Percentiles rank a stretch among this genome's conserved stretches.
Evolutionary conservation across 139 green algal species (phyloP).

Genomic region (Tetratostichococcus sp.): DNA sequence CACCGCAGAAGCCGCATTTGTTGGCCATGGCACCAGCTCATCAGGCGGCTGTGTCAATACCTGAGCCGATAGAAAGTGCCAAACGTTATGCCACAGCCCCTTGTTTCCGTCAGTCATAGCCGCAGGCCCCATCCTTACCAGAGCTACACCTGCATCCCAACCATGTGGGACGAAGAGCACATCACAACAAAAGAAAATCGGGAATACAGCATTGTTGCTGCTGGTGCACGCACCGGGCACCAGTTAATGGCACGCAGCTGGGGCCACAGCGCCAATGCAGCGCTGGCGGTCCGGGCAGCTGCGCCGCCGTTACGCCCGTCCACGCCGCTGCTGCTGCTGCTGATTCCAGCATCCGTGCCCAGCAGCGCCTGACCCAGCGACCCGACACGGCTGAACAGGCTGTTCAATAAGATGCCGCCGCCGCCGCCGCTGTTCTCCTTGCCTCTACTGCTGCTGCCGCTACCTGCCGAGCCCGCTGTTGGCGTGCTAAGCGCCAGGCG

Average conservation of each 20-base stretch:
- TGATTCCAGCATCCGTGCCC: not conserved
- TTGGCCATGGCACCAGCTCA: not conserved
- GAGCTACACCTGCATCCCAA: too few species aligned
- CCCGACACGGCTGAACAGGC: constrained; percentile 19
- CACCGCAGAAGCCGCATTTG: not conserved
- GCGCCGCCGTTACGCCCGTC: not conserved
- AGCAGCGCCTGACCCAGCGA: constrained; percentile 6
- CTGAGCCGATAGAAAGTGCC: not conserved
- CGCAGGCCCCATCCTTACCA: too few species aligned
- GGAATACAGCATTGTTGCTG: too few species aligned
- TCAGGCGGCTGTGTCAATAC: not conserved
- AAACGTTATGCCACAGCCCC: too few species aligned
- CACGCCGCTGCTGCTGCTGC: not conserved
- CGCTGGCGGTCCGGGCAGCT: not conserved
- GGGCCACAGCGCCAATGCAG: constrained; percentile 33
- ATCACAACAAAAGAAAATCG: too few species aligned
- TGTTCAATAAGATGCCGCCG: not conserved
- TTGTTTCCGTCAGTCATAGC: too few species aligned
- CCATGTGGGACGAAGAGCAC: too few species aligned
- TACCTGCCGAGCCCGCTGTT: too few species aligned
- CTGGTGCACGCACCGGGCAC: constrained; percentile 43
- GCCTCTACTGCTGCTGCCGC: constrained; percentile 2
- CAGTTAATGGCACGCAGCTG: constrained; percentile 47
- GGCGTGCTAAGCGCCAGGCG: constrained; percentile 11
- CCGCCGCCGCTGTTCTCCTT: not conserved